Evolutionary conservation across 306 rosid genomes (phyloP).

Genomic region (Hylodesmum podocarpum): DNA sequence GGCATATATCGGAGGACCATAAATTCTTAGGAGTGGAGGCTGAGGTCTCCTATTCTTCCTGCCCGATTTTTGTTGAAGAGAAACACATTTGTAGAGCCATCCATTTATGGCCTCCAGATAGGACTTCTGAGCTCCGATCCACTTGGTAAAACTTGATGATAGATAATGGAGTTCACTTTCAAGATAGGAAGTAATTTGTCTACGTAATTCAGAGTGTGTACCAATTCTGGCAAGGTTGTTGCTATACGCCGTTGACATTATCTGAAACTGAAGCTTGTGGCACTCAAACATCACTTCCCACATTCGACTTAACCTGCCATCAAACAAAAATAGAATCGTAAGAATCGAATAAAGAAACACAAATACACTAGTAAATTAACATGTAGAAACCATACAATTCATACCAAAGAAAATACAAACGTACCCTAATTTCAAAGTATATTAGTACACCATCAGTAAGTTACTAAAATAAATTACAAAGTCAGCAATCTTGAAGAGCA

Average conservation of each 20-base stretch:
- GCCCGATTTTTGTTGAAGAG: conserved; percentile 43
- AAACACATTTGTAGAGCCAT: conserved; percentile 80
- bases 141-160: conserved; percentile 65
- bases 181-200: conserved; percentile 61
- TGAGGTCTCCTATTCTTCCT: conserved; percentile 52
- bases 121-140: conserved; percentile 74
- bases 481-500: background rate
- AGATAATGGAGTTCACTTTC: conserved; percentile 60
- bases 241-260: conserved; percentile 50
- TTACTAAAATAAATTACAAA: background rate
- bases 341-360: conserved; percentile 16
- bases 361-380: conserved; percentile 7
- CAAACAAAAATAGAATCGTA: conserved; percentile 18
- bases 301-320: conserved; percentile 84
- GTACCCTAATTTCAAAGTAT: conserved; percentile 8
- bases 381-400: background rate
- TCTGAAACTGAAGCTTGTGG: conserved; percentile 75
- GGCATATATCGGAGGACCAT: conserved; percentile 79
- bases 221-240: conserved; percentile 46
- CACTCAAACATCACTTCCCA: conserved; percentile 89
- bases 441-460: background rate
- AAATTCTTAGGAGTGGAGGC: conserved; percentile 18
- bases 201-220: conserved; percentile 54
- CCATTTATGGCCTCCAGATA: conserved; percentile 65
- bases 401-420: background rate